Conservation (phyloP, 139 green algal species). For the Tetraselmis striata region DNA sequence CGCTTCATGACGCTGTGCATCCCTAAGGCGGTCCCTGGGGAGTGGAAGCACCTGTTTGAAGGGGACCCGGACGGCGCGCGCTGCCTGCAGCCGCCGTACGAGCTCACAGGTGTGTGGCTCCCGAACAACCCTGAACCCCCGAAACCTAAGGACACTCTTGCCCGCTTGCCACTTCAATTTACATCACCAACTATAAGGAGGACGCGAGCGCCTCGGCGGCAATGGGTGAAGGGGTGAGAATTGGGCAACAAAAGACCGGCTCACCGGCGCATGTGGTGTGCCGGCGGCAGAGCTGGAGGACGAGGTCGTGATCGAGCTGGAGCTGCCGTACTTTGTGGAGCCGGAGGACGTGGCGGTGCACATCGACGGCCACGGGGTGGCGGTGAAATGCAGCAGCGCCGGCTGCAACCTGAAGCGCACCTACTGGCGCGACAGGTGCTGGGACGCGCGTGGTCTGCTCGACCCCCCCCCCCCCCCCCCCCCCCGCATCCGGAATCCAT, state of each 20-base stretch:
- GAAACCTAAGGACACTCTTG: too few relatives aligned
- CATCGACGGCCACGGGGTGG: constrained; percentile 21
- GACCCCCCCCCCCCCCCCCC: too few relatives aligned
- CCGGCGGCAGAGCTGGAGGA: constrained; percentile 31
- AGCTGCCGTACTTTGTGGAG: constrained; percentile 66
- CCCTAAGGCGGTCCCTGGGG: constrained; percentile 33
- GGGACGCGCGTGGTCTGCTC: too few relatives aligned
- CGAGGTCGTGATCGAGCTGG: constrained; percentile 55
- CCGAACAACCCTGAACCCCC: too few relatives aligned
- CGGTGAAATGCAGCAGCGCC: constrained; percentile 36
- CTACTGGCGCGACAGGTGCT: constrained; percentile 52
- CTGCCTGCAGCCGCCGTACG: constrained; percentile 46
- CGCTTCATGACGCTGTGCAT: constrained; percentile 35
- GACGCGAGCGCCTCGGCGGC: too few relatives aligned
- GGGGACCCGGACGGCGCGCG: constrained; percentile 49
- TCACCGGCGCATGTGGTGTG: too few relatives aligned
- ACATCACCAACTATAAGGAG: too few relatives aligned
- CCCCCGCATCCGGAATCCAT: too few relatives aligned
- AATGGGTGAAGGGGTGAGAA: too few relatives aligned
- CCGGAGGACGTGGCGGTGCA: constrained; percentile 46
- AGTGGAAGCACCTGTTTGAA: constrained; percentile 48
- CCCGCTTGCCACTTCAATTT: too few relatives aligned
- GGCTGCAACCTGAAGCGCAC: constrained; percentile 29
- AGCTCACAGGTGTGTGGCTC: constrained; percentile 30
- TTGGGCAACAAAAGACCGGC: too few relatives aligned